phyloP scores from a whole-genome alignment of 495 filamentous ascomycete species.

The Penicillium canescens region DNA sequence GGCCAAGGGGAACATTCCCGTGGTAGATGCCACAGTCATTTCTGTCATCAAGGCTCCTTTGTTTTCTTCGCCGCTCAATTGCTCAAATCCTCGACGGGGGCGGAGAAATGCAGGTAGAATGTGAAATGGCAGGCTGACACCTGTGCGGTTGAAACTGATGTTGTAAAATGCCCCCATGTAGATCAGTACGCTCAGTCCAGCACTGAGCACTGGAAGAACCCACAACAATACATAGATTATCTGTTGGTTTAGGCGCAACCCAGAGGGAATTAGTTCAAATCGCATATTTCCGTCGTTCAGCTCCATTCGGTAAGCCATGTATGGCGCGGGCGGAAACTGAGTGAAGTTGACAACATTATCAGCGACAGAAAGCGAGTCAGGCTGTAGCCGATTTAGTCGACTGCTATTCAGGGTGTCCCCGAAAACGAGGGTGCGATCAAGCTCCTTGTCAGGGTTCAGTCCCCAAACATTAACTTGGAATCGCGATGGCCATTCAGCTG shows the following conservation, averaged over 20 bases:
- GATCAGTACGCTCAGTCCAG: slow-evolving; percentile 51
- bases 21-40: too few species aligned
- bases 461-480: slow-evolving; percentile 70
- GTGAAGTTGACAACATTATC: slow-evolving; percentile 63
- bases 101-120: slow-evolving; percentile 35
- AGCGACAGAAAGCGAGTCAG: slow-evolving; percentile 47
- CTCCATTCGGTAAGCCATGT: slow-evolving; percentile 54
- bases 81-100: slow-evolving; percentile 25
- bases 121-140: slow-evolving; percentile 47
- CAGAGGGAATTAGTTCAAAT: slow-evolving; percentile 52
- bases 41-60: too few species aligned
- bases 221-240: slow-evolving; percentile 59
- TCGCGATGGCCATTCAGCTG: slow-evolving; percentile 61
- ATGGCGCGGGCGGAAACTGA: slow-evolving; percentile 36
- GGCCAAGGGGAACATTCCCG: background rate
- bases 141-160: slow-evolving; percentile 70
- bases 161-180: slow-evolving; percentile 70
- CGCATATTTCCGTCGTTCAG: slow-evolving; percentile 56
- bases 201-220: slow-evolving; percentile 54
- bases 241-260: slow-evolving; percentile 45
- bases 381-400: slow-evolving; percentile 63
- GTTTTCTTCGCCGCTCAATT: slow-evolving; percentile 36
- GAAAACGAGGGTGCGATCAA: slow-evolving; percentile 56
- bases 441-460: slow-evolving; percentile 63
- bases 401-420: slow-evolving; percentile 62